phyloP scores from a whole-genome alignment of 768 basidiomycete genomes.

The Termitomyces sp. region DNA sequence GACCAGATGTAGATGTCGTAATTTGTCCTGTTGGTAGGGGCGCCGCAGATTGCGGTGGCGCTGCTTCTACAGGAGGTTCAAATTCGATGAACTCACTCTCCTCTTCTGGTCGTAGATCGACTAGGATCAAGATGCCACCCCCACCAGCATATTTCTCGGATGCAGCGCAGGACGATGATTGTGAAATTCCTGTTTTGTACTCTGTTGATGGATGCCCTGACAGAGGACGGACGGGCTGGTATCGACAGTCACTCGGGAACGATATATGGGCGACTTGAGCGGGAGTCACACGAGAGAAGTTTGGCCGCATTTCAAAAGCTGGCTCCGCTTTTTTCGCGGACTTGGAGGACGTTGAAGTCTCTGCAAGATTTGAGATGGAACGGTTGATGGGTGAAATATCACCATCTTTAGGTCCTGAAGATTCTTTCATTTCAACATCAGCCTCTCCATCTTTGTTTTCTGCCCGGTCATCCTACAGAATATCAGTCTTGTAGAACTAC shows the following conservation, averaged over 20 bases:
- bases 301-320: constrained; percentile 69
- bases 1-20: constrained; percentile 34
- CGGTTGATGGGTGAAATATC: constrained; percentile 59
- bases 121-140: constrained; percentile 84
- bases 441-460: constrained; percentile 50
- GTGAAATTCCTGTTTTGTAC: constrained; percentile 29
- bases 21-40: constrained; percentile 30
- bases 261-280: constrained; percentile 82
- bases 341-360: constrained; percentile 38
- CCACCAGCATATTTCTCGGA: constrained; percentile 73
- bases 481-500: constrained; percentile 14
- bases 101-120: constrained; percentile 70
- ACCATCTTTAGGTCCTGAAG: constrained; percentile 41
- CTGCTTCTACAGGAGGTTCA: constrained; percentile 34
- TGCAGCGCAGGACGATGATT: constrained; percentile 27
- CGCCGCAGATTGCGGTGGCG: constrained; percentile 25
- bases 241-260: constrained; percentile 78
- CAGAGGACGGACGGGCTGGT: constrained; percentile 86
- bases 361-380: constrained; percentile 49
- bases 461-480: constrained; percentile 49
- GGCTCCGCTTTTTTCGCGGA: constrained; percentile 72
- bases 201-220: constrained; percentile 44
- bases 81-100: constrained; percentile 73
- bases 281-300: constrained; percentile 92
- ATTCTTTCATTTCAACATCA: constrained; percentile 80